Base-by-base conservation (phyloP, 768 basidiomycete species). In the Pisolithus marmoratus region DNA sequence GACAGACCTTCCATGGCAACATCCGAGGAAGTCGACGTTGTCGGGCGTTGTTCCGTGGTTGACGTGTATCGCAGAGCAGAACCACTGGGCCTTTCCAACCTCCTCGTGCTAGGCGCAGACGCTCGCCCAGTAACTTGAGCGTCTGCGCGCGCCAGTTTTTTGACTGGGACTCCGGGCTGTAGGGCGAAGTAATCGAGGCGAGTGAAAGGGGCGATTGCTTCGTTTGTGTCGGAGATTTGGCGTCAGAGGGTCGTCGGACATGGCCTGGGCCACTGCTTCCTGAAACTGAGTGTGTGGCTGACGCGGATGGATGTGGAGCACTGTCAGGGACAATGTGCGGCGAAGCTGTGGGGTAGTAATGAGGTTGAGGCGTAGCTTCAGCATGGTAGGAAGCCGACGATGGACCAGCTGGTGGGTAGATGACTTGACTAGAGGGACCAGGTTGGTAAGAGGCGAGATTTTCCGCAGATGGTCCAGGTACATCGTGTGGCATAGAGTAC, bases 111-210 rank as follows among this genome's bases (percentile, higher is more conserved):
- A 58, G 77, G 82, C 84, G 85, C 85, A 85, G 85, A 84, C 83
- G 79, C 78, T 72, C 81, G 82, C 85, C 84, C 84, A 79, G 83
- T 63, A 52, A 61, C 62, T 60, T 78, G 76, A 75, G 77, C 84
- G 79, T 84, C 85, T 85, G 85, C 85, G 85, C 84, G 80, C 62
- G 72, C 77, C 51, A 84, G 77, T 87, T 86, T 86, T 87, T 86
- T 86, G 83, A 66, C 77, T 74, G 77, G 44, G 55, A 14, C 8
- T 65, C 65, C 50, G 63, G 46, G 54, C 61, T 63, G 65, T 59
- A 82, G 49, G 63, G 80, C 11, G 69, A 61, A 14, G 69, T 74
- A 56, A 74, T 76, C 34, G 72, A 72, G 22, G 75, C 63, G 8
- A 74, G 59, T 27, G 74, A 70, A 46, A 73, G 67, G 0, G 73